These are phyloP conservation scores for Dipodascopsis uninucleata DNA, from an alignment of 805 yeast genomes.

Conservation along the genomic window DNA sequence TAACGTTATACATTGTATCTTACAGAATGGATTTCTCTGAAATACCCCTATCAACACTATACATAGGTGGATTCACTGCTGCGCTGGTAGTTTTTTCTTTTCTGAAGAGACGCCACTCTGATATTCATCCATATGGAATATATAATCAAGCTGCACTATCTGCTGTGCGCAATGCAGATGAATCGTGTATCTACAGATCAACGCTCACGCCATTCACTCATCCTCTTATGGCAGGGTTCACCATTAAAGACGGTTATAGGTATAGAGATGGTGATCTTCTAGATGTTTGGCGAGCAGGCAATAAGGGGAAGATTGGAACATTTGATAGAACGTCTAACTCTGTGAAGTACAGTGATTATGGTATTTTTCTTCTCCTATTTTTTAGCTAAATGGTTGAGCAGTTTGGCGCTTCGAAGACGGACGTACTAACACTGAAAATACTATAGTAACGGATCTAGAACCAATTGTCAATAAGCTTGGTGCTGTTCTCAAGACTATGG, in stretches of 20 bases:
- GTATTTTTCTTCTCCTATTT: constrained; percentile 12
- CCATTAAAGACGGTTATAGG: constrained; percentile 59
- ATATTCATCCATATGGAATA: constrained; percentile 37
- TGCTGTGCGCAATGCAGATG: constrained; percentile 59
- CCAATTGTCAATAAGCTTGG: background rate
- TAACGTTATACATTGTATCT: too few relatives aligned
- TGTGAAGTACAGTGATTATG: constrained; percentile 11
- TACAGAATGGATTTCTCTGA: too few relatives aligned
- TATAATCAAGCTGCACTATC: constrained; percentile 60
- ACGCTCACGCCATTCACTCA: constrained; percentile 68
- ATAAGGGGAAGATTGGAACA: constrained; percentile 36
- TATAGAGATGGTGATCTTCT: constrained; percentile 70
- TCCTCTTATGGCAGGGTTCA: constrained; percentile 65
- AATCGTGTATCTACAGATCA: constrained; percentile 74
- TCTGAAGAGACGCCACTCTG: constrained; percentile 33
- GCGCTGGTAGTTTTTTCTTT: constrained; percentile 23
- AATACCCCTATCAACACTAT: background rate
- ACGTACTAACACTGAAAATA: background rate
- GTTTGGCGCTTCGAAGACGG: background rate
- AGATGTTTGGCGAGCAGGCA: constrained; percentile 59
- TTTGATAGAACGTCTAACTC: constrained; percentile 5
- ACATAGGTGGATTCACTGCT: constrained; percentile 5
- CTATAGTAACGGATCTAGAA: too few relatives aligned
- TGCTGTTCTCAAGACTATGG: background rate
- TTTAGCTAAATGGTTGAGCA: too few relatives aligned